Conservation (phyloP, 208 protist species). For the Wallacemonas rigidus region DNA sequence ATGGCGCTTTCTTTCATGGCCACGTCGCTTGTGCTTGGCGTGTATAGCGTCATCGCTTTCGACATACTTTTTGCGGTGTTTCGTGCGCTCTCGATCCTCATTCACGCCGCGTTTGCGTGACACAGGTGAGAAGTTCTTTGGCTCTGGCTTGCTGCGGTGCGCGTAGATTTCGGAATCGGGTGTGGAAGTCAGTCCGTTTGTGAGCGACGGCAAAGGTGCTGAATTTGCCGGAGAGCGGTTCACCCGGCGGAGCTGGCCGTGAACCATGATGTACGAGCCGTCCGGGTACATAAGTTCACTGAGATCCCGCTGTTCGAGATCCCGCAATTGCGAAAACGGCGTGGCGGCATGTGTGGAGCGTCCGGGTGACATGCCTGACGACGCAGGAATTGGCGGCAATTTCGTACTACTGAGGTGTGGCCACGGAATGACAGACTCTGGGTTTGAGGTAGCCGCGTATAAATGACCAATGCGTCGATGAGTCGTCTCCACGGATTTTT, state of each 20-base stretch:
- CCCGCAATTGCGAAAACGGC: constrained; percentile 12
- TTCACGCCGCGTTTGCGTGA: background rate
- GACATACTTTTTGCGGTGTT: background rate
- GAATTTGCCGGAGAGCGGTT: constrained; percentile 1
- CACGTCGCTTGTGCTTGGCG: background rate
- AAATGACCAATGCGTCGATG: background rate
- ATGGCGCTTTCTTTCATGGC: background rate
- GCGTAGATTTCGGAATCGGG: constrained; percentile 8
- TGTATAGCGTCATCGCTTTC: background rate
- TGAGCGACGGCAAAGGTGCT: background rate
- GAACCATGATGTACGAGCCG: constrained; percentile 13
- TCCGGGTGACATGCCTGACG: background rate
- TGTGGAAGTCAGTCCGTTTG: background rate
- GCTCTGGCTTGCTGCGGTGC: background rate
- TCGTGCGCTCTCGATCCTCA: background rate
- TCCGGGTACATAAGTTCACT: constrained; percentile 17
- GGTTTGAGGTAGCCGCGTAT: background rate
- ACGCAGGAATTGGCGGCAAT: background rate
- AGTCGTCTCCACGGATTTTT: constrained; percentile 14
- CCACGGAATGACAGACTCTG: background rate
- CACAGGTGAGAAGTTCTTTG: constrained; percentile 4
- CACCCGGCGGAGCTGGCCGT: constrained; percentile 11
- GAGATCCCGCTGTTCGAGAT: constrained; percentile 7
- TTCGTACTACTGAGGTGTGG: constrained; percentile 12
- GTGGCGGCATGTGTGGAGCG: constrained; percentile 3